A percentile compares a stretch with the other conserved stretches of the same genome.
Evolutionary conservation across 306 rosid genomes (phyloP).

Genomic region (Aeschynomene evenia): DNA sequence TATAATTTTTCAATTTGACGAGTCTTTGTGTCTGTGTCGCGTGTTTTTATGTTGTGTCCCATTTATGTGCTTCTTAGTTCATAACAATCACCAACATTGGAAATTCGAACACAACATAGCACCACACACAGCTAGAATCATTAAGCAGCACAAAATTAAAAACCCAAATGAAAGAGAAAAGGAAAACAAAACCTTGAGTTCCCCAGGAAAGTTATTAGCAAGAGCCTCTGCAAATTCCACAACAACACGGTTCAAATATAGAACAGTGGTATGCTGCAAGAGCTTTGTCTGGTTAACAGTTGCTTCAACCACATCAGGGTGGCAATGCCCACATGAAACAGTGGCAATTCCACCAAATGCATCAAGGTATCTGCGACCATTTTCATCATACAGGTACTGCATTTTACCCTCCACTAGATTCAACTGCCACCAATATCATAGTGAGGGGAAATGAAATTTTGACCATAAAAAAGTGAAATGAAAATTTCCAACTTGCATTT

Average conservation of each 20-base stretch:
- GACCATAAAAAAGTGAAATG: too few relatives aligned
- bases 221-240: conserved; percentile 48
- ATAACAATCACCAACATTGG: not conserved
- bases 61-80: too few relatives aligned
- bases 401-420: conserved; percentile 57
- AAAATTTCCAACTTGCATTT: too few relatives aligned
- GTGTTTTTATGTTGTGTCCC: too few relatives aligned
- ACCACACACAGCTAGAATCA: not conserved
- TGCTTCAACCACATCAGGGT: conserved; percentile 49
- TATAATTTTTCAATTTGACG: too few relatives aligned
- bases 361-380: conserved; percentile 47
- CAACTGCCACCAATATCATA: conserved; percentile 25
- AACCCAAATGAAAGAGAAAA: too few relatives aligned
- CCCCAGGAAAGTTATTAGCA: conserved; percentile 43
- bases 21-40: too few relatives aligned
- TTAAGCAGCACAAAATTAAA: not conserved
- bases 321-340: conserved; percentile 52
- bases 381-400: conserved; percentile 52
- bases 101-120: not conserved
- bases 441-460: too few relatives aligned
- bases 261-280: conserved; percentile 48
- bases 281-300: conserved; percentile 39
- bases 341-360: conserved; percentile 54
- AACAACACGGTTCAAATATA: conserved; percentile 43
- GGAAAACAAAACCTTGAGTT: conserved; percentile 37